Evolutionary conservation across 2,329 filamentous ascomycete genomes (phyloP).

Genomic region (Calonectria honghensis): DNA sequence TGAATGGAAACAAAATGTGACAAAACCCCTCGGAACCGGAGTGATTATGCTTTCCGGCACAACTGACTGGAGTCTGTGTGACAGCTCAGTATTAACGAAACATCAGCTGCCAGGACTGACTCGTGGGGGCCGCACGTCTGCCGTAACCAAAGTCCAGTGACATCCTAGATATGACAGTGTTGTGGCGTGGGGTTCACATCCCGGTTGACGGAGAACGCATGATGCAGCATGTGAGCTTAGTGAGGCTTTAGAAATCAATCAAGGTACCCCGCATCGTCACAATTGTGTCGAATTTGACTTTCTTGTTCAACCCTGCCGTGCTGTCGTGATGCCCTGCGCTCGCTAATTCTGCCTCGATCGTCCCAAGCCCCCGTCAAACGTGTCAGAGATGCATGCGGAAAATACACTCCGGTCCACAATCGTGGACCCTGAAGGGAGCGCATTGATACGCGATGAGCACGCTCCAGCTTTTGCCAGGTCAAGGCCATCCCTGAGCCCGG

Average conservation of each 20-base stretch:
- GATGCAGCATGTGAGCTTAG: neutral
- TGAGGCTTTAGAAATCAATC: neutral
- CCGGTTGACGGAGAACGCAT: neutral
- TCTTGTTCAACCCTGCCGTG: neutral
- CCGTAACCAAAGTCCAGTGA: neutral
- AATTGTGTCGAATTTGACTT: neutral
- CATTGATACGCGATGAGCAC: neutral
- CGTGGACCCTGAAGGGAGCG: neutral
- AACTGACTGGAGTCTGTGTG: neutral
- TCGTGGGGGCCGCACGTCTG: neutral
- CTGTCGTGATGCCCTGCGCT: neutral
- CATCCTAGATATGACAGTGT: neutral
- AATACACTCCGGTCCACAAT: neutral
- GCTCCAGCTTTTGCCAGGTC: neutral
- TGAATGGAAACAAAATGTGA: neutral
- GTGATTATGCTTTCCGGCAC: neutral
- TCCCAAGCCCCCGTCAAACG: neutral
- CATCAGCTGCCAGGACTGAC: neutral
- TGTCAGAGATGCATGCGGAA: neutral
- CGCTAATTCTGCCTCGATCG: constrained; percentile 1
- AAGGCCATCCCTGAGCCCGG: neutral
- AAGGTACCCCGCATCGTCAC: neutral
- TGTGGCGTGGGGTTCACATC: neutral
- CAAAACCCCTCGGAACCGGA: neutral
- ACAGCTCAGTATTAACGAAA: neutral